Evolutionary conservation across 306 rosid species (phyloP).

Genomic region (Begonia fuchsioides): DNA sequence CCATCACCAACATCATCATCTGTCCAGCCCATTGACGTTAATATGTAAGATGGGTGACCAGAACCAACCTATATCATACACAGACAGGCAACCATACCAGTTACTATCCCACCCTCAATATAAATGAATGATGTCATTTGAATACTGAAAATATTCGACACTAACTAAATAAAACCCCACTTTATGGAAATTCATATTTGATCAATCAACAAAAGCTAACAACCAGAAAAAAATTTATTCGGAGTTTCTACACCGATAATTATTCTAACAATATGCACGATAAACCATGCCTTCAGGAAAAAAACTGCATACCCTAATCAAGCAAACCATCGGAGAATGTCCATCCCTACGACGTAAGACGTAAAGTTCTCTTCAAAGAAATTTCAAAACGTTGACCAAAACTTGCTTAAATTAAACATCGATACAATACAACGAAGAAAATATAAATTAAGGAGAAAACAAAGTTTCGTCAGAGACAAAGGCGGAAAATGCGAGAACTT

Average conservation of each 20-base stretch:
- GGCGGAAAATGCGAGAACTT: neutral
- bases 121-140: too few species aligned
- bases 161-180: neutral
- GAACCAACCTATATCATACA: slow-evolving; percentile 7
- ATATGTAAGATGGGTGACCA: slow-evolving; percentile 17
- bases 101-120: too few species aligned
- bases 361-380: neutral
- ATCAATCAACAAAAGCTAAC: neutral
- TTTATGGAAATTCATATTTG: neutral
- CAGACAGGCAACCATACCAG: too few species aligned
- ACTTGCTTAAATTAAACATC: too few species aligned
- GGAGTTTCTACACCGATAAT: too few species aligned
- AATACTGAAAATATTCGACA: too few species aligned
- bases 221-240: too few species aligned
- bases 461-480: neutral
- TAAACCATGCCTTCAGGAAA: neutral
- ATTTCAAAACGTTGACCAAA: neutral
- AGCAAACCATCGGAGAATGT: neutral
- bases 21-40: slow-evolving; percentile 44
- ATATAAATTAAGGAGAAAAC: neutral
- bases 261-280: neutral
- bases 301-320: neutral
- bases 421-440: neutral
- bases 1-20: slow-evolving; percentile 41
- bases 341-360: neutral